Conservation (phyloP, 225 moss, liverwort and hornwort species). For the Bryoerythrophyllum caledonicum region DNA sequence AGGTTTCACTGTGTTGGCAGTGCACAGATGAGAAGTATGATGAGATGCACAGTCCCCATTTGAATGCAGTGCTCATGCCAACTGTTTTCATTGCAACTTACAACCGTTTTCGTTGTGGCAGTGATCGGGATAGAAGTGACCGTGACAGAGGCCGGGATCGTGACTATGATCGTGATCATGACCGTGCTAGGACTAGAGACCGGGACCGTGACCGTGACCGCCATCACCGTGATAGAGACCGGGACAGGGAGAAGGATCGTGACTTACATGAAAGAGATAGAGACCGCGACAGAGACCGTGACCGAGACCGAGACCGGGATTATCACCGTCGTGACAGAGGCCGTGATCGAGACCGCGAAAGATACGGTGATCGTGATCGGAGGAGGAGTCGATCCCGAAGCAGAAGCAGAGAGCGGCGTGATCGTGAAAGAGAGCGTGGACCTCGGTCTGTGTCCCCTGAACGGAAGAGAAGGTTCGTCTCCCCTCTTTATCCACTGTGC, state of each 20-base stretch:
- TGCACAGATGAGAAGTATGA: slow-evolving; percentile 70
- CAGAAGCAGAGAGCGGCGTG: slow-evolving; percentile 79
- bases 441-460: slow-evolving; percentile 78
- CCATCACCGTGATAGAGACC: slow-evolving; percentile 69
- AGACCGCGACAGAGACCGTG: slow-evolving; percentile 69
- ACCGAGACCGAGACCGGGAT: slow-evolving; percentile 77
- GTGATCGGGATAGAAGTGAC: slow-evolving; percentile 64
- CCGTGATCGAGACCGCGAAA: slow-evolving; percentile 76
- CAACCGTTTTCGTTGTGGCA: slow-evolving; percentile 12
- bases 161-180: slow-evolving; percentile 70
- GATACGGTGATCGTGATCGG: slow-evolving; percentile 75
- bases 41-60: slow-evolving; percentile 45
- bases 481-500: slow-evolving; percentile 4
- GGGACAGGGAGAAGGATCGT: slow-evolving; percentile 70
- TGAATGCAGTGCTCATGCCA: not conserved
- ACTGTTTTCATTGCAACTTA: not conserved
- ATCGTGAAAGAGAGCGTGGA: slow-evolving; percentile 81
- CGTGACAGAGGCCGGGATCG: slow-evolving; percentile 76
- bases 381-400: slow-evolving; percentile 74
- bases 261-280: slow-evolving; percentile 75
- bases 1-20: slow-evolving; percentile 66
- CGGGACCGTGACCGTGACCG: slow-evolving; percentile 85
- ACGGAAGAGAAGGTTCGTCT: slow-evolving; percentile 66
- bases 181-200: slow-evolving; percentile 51
- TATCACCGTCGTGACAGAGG: slow-evolving; percentile 81